Evolutionary conservation across 345 rosid species (phyloP), one percentile per base, ranked within the genome.

Genomic region (Populus nigra): DNA sequence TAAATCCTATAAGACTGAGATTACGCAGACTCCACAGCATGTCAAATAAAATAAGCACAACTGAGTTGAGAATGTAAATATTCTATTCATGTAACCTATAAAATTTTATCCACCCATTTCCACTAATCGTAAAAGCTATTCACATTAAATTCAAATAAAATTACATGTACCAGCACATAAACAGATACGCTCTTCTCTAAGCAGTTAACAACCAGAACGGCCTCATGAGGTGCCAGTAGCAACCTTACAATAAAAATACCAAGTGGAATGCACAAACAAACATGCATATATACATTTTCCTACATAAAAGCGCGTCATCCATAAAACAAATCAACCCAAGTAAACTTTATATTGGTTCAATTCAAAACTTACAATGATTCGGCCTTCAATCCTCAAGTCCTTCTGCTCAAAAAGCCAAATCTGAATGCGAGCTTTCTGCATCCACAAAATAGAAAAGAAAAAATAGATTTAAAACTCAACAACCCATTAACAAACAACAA

Each of bases 381-480:
- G 80, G 73, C 98, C 99, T 84, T 96, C 97, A 62, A 93, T 93
- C 83, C 97, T 91, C 87, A 85, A 69, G 82, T 96, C 98, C 78
- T 91, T 93, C 95, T 93, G 98, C 87, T 93, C 99, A 77, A 91
- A 96, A 5, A 96, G 90, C 98, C 98, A 96, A 86, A 96, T 93
- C 92, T 93, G 96, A 66, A 96, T 93, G 66, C 98, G 85, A 78
- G 99, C 94, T 93, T 93, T 96, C 98, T 93, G 89, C 25, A 77
- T 2, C 68, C 76, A 75, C 27, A 11, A 65, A 65, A 22, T 23
- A 15, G 7, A 63, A 80, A 68, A 41, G 33, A 57, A 41, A 59
- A 50, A 39, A 41, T 31, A n/a, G 71, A 33, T 12, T 5, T 3
- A 39, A 43, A 72, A 53, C 7, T 23, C 17, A 27, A 36, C 4